A percentile compares a stretch with the other conserved stretches of the same genome.
Evolutionary conservation across 2,329 filamentous ascomycete species (phyloP).

Genomic region (Aureobasidium sp.): DNA sequence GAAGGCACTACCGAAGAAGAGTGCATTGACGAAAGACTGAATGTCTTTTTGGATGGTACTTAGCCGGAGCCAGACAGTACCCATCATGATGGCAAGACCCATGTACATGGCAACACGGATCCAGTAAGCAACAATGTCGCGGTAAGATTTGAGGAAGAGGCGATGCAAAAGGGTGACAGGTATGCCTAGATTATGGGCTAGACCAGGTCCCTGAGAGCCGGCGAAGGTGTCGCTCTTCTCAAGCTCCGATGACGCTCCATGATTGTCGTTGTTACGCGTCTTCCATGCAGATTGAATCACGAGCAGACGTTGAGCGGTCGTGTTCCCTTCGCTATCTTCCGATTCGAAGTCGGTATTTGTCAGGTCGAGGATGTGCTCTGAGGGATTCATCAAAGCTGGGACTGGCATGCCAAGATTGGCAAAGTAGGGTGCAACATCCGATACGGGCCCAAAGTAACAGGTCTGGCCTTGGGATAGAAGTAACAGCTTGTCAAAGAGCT

Average conservation of each 20-base stretch:
- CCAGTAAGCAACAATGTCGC: conserved; percentile 73
- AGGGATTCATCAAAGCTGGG: conserved; percentile 63
- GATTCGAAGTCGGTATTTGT: conserved; percentile 65
- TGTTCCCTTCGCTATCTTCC: conserved; percentile 28
- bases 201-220: neutral
- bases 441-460: conserved; percentile 61
- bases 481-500: conserved; percentile 67
- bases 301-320: conserved; percentile 19
- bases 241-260: neutral
- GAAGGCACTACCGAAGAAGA: conserved; percentile 47
- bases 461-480: conserved; percentile 62
- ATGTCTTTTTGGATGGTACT: conserved; percentile 61
- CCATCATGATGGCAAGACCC: conserved; percentile 73
- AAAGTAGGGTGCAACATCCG: conserved; percentile 52
- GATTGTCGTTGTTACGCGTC: neutral
- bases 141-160: conserved; percentile 72
- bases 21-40: conserved; percentile 70
- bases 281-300: conserved; percentile 22
- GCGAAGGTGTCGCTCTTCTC: neutral
- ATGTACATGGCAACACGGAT: conserved; percentile 75
- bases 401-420: conserved; percentile 50
- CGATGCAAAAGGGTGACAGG: conserved; percentile 58
- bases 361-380: conserved; percentile 67
- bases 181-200: neutral
- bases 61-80: conserved; percentile 76